phyloP scores from a whole-genome alignment of 371 early-diverging fungal genomes.

The Zychaea mexicana region DNA sequence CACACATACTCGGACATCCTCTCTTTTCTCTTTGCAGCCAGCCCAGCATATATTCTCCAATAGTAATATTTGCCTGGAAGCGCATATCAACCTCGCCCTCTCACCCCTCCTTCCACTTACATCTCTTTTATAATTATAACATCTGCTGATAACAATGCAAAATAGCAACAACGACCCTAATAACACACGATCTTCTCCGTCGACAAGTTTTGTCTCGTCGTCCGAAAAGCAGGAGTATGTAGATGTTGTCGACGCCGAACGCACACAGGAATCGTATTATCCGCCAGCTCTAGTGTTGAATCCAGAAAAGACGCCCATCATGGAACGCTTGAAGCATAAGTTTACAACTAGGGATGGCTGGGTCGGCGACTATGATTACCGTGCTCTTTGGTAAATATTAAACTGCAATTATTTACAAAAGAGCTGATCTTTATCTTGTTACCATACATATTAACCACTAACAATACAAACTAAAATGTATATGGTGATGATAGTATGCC shows the following conservation, averaged over 20 bases:
- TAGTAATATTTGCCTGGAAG: slow-evolving; percentile 9
- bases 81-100: neutral
- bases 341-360: slow-evolving; percentile 12
- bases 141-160: no score
- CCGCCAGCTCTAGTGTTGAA: slow-evolving; percentile 1
- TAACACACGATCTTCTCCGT: neutral
- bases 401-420: no score
- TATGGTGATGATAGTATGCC: slow-evolving; percentile 21
- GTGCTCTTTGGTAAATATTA: slow-evolving; percentile 25
- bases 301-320: neutral
- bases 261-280: slow-evolving; percentile 13
- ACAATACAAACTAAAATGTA: neutral
- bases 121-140: no score
- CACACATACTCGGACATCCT: neutral
- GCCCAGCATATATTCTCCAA: slow-evolving; percentile 16
- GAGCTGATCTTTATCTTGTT: neutral
- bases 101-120: neutral
- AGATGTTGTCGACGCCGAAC: slow-evolving; percentile 9
- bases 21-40: slow-evolving; percentile 18
- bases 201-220: neutral
- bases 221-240: slow-evolving; percentile 2
- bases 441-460: no score
- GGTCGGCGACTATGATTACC: slow-evolving; percentile 36
- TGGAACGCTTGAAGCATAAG: neutral
- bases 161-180: neutral